A percentile compares a stretch with the other conserved stretches of the same genome.
Conservation (phyloP, 371 early-diverging fungal genomes). For the Parasitella parasitica region DNA sequence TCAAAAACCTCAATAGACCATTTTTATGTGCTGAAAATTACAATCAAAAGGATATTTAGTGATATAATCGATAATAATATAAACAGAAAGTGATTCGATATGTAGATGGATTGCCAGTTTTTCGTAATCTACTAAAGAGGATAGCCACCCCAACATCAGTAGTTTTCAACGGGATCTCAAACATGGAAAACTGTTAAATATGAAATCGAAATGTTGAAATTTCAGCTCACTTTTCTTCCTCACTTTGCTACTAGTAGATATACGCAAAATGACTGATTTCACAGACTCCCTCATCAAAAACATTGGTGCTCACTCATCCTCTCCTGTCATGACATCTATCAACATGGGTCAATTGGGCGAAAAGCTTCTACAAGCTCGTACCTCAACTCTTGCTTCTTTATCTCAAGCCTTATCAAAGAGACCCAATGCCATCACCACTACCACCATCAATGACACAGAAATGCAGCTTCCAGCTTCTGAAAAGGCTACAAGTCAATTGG, state of each 20-base stretch:
- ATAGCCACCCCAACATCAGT: background rate
- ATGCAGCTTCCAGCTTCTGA: constrained; percentile 19
- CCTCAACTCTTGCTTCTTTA: constrained; percentile 11
- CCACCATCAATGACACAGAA: background rate
- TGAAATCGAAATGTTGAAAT: background rate
- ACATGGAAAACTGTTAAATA: constrained; percentile 5
- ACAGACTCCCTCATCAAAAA: constrained; percentile 17
- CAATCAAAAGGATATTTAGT: too few relatives aligned
- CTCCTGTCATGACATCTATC: constrained; percentile 1
- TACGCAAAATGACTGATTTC: constrained; percentile 11
- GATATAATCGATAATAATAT: too few relatives aligned
- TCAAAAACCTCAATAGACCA: too few relatives aligned
- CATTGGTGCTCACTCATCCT: constrained; percentile 7
- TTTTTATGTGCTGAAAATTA: too few relatives aligned
- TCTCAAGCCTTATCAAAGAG: constrained; percentile 9
- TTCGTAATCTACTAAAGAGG: background rate
- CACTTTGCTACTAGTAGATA: background rate
- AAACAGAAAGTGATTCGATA: too few relatives aligned
- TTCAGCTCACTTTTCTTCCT: background rate
- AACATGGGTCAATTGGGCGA: constrained; percentile 13
- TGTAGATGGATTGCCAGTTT: too few relatives aligned
- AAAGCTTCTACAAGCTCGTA: constrained; percentile 15
- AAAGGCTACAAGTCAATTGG: constrained; percentile 26
- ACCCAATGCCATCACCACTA: background rate
- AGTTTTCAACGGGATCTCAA: background rate